Percentiles rank a stretch among this genome's conserved stretches.
These are phyloP conservation scores for Candida xiaguanensis DNA, from an alignment of 805 yeast species.

Conservation along the genomic window DNA sequence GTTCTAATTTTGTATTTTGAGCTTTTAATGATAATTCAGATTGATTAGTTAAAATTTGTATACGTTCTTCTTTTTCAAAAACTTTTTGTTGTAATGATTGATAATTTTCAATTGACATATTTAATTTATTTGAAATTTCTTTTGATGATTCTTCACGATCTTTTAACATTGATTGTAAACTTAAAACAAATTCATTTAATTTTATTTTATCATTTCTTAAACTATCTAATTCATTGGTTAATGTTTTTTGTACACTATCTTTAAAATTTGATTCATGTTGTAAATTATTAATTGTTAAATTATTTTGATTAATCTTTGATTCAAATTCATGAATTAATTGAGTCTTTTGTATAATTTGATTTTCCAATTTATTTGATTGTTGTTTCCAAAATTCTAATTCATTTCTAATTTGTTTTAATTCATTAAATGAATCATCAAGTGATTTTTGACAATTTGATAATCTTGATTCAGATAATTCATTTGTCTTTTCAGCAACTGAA, in stretches of 20 bases:
- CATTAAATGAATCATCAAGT: slow-evolving; percentile 25
- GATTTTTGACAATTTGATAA: slow-evolving; percentile 34
- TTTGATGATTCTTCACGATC: slow-evolving; percentile 56
- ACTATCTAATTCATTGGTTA: slow-evolving; percentile 49
- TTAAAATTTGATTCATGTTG: slow-evolving; percentile 54
- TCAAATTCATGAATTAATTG: slow-evolving; percentile 57
- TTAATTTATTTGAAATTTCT: slow-evolving; percentile 48
- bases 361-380: slow-evolving; percentile 40
- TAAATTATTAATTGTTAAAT: slow-evolving; percentile 45
- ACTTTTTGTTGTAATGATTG: slow-evolving; percentile 43
- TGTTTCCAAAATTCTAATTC: slow-evolving; percentile 38
- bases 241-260: slow-evolving; percentile 44
- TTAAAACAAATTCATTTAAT: slow-evolving; percentile 53
- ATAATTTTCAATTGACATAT: slow-evolving; percentile 46
- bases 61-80: slow-evolving; percentile 51
- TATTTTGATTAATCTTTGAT: slow-evolving; percentile 39
- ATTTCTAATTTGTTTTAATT: slow-evolving; percentile 23
- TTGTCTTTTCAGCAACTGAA: slow-evolving; percentile 53
- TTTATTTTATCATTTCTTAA: slow-evolving; percentile 57
- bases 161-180: slow-evolving; percentile 55
- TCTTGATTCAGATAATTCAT: slow-evolving; percentile 53
- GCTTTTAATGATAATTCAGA: slow-evolving; percentile 51
- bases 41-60: slow-evolving; percentile 51
- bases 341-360: slow-evolving; percentile 23
- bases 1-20: slow-evolving; percentile 50